phyloP scores from a whole-genome alignment of 2,329 filamentous ascomycete species.

The Colletotrichum viniferum region DNA sequence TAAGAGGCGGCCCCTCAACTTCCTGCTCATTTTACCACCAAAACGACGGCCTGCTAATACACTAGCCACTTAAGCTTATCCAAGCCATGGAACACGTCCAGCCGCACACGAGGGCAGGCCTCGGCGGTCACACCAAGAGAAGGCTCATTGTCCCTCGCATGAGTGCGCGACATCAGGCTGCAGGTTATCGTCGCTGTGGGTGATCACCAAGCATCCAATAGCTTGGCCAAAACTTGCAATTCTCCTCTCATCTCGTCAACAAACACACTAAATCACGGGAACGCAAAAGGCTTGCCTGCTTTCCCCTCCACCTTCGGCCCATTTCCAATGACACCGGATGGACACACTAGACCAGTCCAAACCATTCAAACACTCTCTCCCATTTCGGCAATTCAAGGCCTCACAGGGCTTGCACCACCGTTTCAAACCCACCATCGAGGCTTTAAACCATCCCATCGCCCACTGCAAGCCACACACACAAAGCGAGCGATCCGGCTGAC shows the following conservation, averaged over 20 bases:
- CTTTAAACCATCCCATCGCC: background rate
- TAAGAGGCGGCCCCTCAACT: background rate
- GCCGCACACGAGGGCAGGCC: background rate
- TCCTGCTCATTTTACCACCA: background rate
- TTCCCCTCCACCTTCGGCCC: background rate
- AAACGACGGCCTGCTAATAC: background rate
- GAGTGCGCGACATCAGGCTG: background rate
- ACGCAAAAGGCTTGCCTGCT: background rate
- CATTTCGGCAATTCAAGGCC: slow-evolving; percentile 10
- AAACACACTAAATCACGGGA: background rate
- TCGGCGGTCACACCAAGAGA: background rate
- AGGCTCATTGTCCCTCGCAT: background rate
- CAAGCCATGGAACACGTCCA: background rate
- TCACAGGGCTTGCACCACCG: slow-evolving; percentile 4
- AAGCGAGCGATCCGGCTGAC: background rate
- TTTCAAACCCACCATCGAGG: slow-evolving; percentile 7
- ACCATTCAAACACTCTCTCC: background rate
- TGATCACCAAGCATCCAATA: background rate
- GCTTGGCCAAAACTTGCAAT: background rate
- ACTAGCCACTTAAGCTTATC: slow-evolving; percentile 20
- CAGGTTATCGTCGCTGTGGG: background rate
- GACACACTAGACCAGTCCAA: background rate
- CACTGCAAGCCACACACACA: background rate
- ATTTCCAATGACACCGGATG: slow-evolving; percentile 7
- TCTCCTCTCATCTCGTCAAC: background rate